phyloP scores from a whole-genome alignment of 1,284 basidiomycete genomes.

The Cronartium quercuum region DNA sequence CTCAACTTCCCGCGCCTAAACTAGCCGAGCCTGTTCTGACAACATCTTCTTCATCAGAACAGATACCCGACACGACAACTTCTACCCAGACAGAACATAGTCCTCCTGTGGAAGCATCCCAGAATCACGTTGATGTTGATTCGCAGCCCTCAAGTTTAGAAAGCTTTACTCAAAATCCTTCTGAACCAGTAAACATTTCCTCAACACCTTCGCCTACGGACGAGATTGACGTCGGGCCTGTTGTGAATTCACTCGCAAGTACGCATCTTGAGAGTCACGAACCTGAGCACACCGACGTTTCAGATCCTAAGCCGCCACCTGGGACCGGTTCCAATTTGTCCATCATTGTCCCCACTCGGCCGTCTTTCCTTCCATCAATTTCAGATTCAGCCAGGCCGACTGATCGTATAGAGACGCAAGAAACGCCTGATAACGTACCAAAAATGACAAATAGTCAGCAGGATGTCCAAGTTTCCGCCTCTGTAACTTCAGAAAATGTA shows the following conservation, averaged over 20 bases:
- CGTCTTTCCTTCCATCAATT: not conserved
- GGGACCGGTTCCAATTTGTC: not conserved
- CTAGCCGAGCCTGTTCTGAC: not conserved
- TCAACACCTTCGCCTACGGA: not conserved
- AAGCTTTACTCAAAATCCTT: not conserved
- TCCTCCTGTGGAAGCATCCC: not conserved
- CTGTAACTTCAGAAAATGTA: not conserved
- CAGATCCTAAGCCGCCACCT: not conserved
- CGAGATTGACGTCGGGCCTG: not conserved
- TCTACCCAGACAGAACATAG: not conserved
- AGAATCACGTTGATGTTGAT: not conserved
- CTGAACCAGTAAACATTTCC: not conserved
- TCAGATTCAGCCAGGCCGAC: not conserved
- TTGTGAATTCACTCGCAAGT: not conserved
- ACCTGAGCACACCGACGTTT: not conserved
- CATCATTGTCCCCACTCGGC: not conserved
- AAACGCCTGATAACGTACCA: not conserved
- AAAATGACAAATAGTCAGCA: not conserved
- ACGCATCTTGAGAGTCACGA: not conserved
- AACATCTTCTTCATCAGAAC: not conserved
- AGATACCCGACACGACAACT: not conserved
- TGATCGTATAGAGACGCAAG: not conserved
- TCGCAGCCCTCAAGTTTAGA: not conserved
- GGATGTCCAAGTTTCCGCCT: not conserved
- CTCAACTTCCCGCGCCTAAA: constrained; percentile 2